phyloP scores from a whole-genome alignment of 305 asterid species.

The Ruellia speciosa region DNA sequence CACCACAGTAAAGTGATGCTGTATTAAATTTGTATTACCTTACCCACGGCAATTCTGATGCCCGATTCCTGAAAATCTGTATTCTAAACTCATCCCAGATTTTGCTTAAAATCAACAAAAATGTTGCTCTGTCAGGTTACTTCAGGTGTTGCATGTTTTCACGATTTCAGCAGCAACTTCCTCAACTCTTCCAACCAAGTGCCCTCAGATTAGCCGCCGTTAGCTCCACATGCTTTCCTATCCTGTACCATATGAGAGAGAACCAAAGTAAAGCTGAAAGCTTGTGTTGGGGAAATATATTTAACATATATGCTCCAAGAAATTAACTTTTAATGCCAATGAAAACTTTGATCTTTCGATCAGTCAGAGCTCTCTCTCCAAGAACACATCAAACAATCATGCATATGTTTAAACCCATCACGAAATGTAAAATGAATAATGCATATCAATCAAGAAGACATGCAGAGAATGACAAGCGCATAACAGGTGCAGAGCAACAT shows the following conservation, averaged over 20 bases:
- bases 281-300: neutral
- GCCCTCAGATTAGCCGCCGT: slow-evolving; percentile 51
- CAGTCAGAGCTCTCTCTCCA: neutral
- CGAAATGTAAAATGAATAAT: neutral
- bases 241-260: slow-evolving; percentile 35
- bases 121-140: neutral
- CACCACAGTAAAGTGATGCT: no score
- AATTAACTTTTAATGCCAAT: neutral
- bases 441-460: no score
- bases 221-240: slow-evolving; percentile 67
- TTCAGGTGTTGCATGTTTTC: neutral
- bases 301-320: neutral
- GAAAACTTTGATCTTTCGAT: neutral
- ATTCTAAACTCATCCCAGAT: no score
- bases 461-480: neutral
- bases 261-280: neutral
- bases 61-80: no score
- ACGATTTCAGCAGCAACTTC: neutral
- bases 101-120: no score
- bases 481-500: neutral
- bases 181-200: slow-evolving; percentile 54
- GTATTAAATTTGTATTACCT: no score
- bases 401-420: neutral
- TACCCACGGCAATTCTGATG: no score
- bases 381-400: neutral